Conservation (phyloP, 768 basidiomycete species). For the Lentinula raphanica region DNA sequence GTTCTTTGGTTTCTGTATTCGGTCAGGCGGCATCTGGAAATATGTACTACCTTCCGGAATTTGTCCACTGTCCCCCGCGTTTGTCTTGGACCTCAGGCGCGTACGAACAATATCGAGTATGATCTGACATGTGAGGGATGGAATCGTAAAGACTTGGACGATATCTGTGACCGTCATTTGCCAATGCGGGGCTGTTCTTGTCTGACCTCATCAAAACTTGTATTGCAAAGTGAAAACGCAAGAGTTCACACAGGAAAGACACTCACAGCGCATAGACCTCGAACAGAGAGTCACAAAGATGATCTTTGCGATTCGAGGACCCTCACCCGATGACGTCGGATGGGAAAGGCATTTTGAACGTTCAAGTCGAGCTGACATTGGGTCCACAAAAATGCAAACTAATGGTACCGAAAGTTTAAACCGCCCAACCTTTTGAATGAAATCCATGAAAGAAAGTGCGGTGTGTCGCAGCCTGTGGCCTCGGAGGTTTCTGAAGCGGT, state of each 20-base stretch:
- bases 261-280: too few species aligned
- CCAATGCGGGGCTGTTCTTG: neutral
- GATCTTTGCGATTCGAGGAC: neutral
- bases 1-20: neutral
- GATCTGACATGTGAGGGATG: neutral
- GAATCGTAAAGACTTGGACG: too few species aligned
- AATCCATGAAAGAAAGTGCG: too few species aligned
- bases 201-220: too few species aligned
- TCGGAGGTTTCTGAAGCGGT: too few species aligned
- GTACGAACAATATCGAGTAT: too few species aligned
- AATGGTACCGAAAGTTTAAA: neutral
- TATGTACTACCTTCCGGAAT: neutral
- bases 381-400: neutral
- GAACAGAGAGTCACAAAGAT: neutral
- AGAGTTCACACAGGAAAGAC: neutral
- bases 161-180: neutral
- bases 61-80: neutral
- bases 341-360: neutral
- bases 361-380: neutral
- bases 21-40: neutral
- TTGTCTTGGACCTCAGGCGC: too few species aligned
- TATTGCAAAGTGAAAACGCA: too few species aligned
- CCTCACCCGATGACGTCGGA: constrained; percentile 3
- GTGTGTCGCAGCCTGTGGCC: too few species aligned
- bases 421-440: neutral